phyloP scores from a whole-genome alignment of 2,329 filamentous ascomycete species.

The Domatiomyces globalis region DNA sequence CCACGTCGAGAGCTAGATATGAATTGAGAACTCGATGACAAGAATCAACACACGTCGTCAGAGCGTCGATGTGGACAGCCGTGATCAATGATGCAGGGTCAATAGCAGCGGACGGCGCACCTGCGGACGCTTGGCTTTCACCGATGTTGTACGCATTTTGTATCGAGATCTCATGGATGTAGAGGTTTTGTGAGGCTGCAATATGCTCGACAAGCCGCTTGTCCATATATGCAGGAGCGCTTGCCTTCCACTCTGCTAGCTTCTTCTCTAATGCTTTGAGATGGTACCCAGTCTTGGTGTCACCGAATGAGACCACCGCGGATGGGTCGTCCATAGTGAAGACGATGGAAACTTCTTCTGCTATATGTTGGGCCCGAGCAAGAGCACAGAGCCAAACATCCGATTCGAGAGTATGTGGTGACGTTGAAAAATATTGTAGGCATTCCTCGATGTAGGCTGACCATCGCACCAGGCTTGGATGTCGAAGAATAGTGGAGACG shows the following conservation, averaged over 20 bases:
- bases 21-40: conserved; percentile 50
- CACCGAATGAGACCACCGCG: conserved; percentile 39
- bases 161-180: conserved; percentile 61
- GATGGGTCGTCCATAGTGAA: conserved; percentile 53
- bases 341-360: conserved; percentile 53
- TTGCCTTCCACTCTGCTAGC: conserved; percentile 46
- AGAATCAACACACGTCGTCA: conserved; percentile 50
- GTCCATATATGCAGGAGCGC: conserved; percentile 23
- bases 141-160: conserved; percentile 47
- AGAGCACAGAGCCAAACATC: conserved; percentile 44
- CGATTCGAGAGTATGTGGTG: conserved; percentile 39
- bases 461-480: conserved; percentile 46
- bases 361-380: conserved; percentile 46
- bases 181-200: conserved; percentile 51
- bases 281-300: conserved; percentile 49
- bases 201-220: conserved; percentile 38
- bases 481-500: conserved; percentile 42
- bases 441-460: conserved; percentile 50
- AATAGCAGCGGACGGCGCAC: conserved; percentile 24
- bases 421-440: conserved; percentile 41
- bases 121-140: conserved; percentile 29
- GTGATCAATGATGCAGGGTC: conserved; percentile 24
- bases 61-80: conserved; percentile 48
- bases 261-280: conserved; percentile 51
- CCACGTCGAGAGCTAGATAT: conserved; percentile 46